Evolutionary conservation across 371 early-diverging fungal genomes (phyloP).

Genomic region (Encephalitozoon intestinalis): DNA sequence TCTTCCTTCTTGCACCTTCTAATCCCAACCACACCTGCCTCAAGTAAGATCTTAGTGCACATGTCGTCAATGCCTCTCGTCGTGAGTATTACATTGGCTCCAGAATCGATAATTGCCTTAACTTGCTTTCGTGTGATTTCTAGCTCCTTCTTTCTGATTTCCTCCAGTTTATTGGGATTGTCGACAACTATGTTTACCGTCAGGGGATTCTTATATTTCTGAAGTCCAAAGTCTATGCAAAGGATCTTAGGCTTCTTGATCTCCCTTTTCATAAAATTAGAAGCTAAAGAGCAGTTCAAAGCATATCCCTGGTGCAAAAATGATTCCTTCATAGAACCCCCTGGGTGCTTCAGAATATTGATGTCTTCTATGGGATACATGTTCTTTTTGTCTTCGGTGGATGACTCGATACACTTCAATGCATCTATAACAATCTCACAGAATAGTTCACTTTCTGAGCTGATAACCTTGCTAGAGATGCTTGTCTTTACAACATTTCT

Average conservation of each 20-base stretch:
- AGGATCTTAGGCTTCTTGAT: conserved; percentile 79
- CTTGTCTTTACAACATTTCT: conserved; percentile 91
- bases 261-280: conserved; percentile 62
- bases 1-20: conserved; percentile 92
- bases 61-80: conserved; percentile 98
- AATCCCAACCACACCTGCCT: conserved; percentile 80
- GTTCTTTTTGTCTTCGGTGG: conserved; percentile 72
- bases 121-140: conserved; percentile 89
- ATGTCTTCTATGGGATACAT: conserved; percentile 92
- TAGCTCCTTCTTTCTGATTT: conserved; percentile 82
- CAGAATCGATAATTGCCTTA: conserved; percentile 81
- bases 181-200: conserved; percentile 92
- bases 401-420: conserved; percentile 77
- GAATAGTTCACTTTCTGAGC: conserved; percentile 78
- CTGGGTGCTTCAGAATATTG: conserved; percentile 95
- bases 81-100: conserved; percentile 92
- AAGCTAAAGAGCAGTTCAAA: conserved; percentile 84
- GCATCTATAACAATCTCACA: conserved; percentile 87
- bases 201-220: conserved; percentile 93
- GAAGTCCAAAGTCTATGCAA: conserved; percentile 95
- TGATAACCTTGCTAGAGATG: conserved; percentile 95
- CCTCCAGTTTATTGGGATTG: conserved; percentile 91
- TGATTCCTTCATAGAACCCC: conserved; percentile 81
- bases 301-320: conserved; percentile 87
- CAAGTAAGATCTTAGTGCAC: conserved; percentile 89